A percentile compares a stretch with the other conserved stretches of the same genome.
phyloP scores from a whole-genome alignment of 73 alveolate genomes.

The Paramecium caudatum region DNA sequence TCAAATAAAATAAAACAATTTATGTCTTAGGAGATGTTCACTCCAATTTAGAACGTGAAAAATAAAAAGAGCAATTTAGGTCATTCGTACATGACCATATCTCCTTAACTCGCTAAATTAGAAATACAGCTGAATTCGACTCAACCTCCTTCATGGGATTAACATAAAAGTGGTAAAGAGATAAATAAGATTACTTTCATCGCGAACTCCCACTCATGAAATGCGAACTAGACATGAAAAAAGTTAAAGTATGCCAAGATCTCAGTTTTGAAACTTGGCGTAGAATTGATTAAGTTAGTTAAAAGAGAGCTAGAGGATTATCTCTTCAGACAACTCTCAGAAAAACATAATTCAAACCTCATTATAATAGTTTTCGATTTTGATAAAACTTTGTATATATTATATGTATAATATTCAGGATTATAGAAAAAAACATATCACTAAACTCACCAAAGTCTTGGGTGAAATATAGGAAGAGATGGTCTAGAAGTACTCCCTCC shows the following conservation, averaged over 20 bases:
- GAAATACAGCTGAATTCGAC: constrained; percentile 6
- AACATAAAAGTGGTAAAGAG: not conserved
- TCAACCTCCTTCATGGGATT: constrained; percentile 6
- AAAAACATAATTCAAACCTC: too few species aligned
- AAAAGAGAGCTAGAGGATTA: constrained; percentile 1
- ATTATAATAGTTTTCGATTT: too few species aligned
- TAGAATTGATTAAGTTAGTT: constrained; percentile 7
- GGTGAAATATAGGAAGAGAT: too few species aligned
- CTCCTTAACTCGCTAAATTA: not conserved
- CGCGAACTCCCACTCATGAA: not conserved
- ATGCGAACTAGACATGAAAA: not conserved
- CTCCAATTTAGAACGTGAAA: not conserved
- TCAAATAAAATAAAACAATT: not conserved
- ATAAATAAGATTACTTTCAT: not conserved
- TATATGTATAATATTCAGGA: too few species aligned
- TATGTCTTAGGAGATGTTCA: not conserved
- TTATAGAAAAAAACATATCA: too few species aligned
- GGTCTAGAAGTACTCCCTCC: too few species aligned
- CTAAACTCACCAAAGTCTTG: too few species aligned
- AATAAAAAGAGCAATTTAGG: constrained; percentile 6
- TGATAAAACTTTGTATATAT: too few species aligned
- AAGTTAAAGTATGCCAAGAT: not conserved
- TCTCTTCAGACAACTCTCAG: not conserved
- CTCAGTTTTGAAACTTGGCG: constrained; percentile 22
- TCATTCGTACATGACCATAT: not conserved